phyloP scores from a whole-genome alignment of 1,284 basidiomycete species.

The Fomitopsis schrenkii region DNA sequence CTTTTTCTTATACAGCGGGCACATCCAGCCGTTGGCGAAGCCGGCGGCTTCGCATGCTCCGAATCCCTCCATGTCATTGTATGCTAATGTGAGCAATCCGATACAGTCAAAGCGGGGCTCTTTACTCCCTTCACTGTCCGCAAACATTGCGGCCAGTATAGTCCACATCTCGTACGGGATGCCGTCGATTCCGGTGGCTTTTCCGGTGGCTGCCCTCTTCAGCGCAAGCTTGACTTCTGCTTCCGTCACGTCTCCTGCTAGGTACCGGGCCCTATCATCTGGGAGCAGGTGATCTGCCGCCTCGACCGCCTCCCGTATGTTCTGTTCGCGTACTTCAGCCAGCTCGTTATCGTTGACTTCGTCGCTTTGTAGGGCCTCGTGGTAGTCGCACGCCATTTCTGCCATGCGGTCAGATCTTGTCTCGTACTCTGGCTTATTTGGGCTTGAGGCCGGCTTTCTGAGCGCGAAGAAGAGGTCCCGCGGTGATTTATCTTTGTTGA shows the following conservation, averaged over 20 bases:
- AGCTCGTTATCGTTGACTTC: background rate
- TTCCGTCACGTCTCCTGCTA: no score
- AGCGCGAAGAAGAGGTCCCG: background rate
- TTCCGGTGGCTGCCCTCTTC: background rate
- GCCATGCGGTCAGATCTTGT: background rate
- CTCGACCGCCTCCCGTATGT: background rate
- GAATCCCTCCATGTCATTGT: slow-evolving; percentile 14
- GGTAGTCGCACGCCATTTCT: background rate
- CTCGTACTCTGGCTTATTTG: background rate
- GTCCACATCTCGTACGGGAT: slow-evolving; percentile 22
- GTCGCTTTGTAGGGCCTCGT: background rate
- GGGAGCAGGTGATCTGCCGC: background rate
- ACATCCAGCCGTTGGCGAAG: slow-evolving; percentile 30
- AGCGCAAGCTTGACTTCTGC: no score
- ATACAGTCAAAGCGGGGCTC: background rate
- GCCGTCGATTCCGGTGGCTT: slow-evolving; percentile 16
- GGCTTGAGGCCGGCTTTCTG: background rate
- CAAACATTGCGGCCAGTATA: background rate
- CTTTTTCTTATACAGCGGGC: slow-evolving; percentile 32
- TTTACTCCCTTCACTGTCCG: background rate
- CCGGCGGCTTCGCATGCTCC: slow-evolving; percentile 6
- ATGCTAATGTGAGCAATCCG: background rate
- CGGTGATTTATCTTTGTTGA: background rate
- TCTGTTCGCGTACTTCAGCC: background rate
- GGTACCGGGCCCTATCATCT: background rate